These are phyloP conservation scores for Leishmania tropica DNA, from an alignment of 208 protist species.

Conservation along the genomic window DNA sequence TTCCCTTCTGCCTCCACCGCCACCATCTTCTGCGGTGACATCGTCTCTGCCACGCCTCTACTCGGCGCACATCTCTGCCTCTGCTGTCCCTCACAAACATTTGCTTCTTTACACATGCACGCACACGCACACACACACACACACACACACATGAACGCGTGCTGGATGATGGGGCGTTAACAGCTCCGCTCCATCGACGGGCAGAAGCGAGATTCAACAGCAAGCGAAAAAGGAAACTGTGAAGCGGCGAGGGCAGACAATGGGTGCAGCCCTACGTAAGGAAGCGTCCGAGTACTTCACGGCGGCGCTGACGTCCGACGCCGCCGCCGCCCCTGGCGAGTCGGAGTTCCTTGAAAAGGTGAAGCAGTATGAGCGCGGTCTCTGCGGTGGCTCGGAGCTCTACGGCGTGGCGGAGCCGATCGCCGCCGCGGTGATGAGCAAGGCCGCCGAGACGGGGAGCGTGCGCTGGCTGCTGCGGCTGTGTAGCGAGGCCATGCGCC, in stretches of 20 bases:
- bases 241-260: conserved; percentile 1
- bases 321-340: conserved; percentile 19
- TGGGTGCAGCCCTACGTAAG: conserved; percentile 56
- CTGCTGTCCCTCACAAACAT: background rate
- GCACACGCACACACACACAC: background rate
- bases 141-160: background rate
- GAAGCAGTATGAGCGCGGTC: conserved; percentile 29
- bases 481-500: conserved; percentile 36
- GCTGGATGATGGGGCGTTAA: background rate
- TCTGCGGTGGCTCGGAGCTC: conserved; percentile 61
- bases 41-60: background rate
- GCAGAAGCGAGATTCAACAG: background rate
- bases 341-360: conserved; percentile 42
- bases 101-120: background rate
- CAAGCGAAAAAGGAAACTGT: background rate
- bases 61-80: background rate
- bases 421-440: conserved; percentile 34
- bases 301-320: conserved; percentile 22
- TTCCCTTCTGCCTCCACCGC: background rate
- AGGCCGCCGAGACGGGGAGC: conserved; percentile 24
- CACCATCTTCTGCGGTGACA: background rate
- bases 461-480: conserved; percentile 66
- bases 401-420: conserved; percentile 45
- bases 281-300: conserved; percentile 61
- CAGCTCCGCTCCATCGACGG: no score